Percentiles rank a stretch among this genome's conserved stretches.
These are phyloP conservation scores for Strobilomyces confusus DNA, from an alignment of 768 basidiomycete genomes.

Conservation along the genomic window DNA sequence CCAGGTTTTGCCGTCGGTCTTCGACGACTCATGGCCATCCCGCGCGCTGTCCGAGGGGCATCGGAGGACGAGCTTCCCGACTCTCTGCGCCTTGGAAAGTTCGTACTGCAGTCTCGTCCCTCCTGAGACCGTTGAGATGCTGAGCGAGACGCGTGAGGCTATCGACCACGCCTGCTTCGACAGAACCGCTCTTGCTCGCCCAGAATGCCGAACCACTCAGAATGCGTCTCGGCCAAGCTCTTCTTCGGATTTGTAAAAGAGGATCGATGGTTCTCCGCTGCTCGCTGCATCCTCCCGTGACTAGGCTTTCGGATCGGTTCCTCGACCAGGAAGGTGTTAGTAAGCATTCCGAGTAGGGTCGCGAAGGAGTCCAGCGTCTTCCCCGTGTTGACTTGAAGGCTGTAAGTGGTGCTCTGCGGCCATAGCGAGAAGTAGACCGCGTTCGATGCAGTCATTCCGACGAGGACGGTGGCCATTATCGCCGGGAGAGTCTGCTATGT, in stretches of 20 bases:
- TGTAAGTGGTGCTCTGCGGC: constrained; percentile 79
- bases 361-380: constrained; percentile 85
- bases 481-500: constrained; percentile 70
- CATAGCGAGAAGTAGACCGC: constrained; percentile 79
- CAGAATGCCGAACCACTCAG: constrained; percentile 59
- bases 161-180: constrained; percentile 63
- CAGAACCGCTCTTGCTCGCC: constrained; percentile 22
- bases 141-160: constrained; percentile 89
- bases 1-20: constrained; percentile 18
- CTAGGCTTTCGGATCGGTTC: constrained; percentile 54
- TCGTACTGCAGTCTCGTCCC: constrained; percentile 84
- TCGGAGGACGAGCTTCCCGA: constrained; percentile 40
- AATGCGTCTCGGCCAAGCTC: constrained; percentile 80
- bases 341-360: constrained; percentile 78
- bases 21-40: constrained; percentile 17
- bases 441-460: constrained; percentile 78
- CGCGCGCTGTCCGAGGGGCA: constrained; percentile 8
- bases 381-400: constrained; percentile 80
- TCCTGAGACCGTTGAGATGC: constrained; percentile 85
- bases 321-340: constrained; percentile 81
- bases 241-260: constrained; percentile 89
- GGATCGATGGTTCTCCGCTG: constrained; percentile 80
- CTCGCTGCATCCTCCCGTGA: constrained; percentile 65
- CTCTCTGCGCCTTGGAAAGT: constrained; percentile 56
- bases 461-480: constrained; percentile 70